Conservation (phyloP, 495 filamentous ascomycete genomes). For the Podospora anserina region DNA sequence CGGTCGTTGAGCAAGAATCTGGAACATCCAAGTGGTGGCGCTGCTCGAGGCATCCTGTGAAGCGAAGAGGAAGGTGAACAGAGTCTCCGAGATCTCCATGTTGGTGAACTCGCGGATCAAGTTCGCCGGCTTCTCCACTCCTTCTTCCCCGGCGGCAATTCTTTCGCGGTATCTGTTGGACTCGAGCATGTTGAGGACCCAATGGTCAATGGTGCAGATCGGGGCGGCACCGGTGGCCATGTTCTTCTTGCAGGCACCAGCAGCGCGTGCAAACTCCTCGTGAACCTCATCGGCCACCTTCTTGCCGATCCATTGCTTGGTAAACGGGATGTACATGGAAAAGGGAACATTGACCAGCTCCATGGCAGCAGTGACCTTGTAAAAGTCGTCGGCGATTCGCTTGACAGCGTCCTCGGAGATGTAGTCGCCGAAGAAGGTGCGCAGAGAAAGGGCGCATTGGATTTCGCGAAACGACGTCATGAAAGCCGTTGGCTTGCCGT, state of each 20-base stretch:
- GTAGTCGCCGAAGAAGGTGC: slow-evolving; percentile 91
- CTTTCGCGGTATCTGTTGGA: slow-evolving; percentile 68
- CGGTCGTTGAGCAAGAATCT: slow-evolving; percentile 82
- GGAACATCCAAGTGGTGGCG: slow-evolving; percentile 86
- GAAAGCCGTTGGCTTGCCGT: slow-evolving; percentile 69
- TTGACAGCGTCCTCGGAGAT: slow-evolving; percentile 78
- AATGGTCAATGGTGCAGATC: slow-evolving; percentile 85
- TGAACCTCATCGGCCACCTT: slow-evolving; percentile 86
- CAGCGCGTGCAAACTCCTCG: slow-evolving; percentile 77
- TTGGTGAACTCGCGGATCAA: slow-evolving; percentile 81
- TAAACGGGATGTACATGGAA: slow-evolving; percentile 84
- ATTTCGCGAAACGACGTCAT: slow-evolving; percentile 89
- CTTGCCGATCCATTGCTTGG: slow-evolving; percentile 92
- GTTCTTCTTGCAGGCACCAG: slow-evolving; percentile 77
- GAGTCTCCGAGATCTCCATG: slow-evolving; percentile 81
- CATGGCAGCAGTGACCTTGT: slow-evolving; percentile 84
- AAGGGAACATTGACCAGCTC: slow-evolving; percentile 87
- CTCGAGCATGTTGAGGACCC: slow-evolving; percentile 78
- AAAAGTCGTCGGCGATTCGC: slow-evolving; percentile 91
- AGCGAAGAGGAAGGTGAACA: slow-evolving; percentile 94
- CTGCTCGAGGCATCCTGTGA: slow-evolving; percentile 91
- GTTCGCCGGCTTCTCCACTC: slow-evolving; percentile 68
- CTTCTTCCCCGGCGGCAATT: slow-evolving; percentile 63
- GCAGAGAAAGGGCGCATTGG: slow-evolving; percentile 85
- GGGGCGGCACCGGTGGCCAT: slow-evolving; percentile 82